Percentiles rank a stretch among this genome's conserved stretches.
Evolutionary conservation across 257 asterid species (phyloP).

Genomic region (Orobanche coerulescens): DNA sequence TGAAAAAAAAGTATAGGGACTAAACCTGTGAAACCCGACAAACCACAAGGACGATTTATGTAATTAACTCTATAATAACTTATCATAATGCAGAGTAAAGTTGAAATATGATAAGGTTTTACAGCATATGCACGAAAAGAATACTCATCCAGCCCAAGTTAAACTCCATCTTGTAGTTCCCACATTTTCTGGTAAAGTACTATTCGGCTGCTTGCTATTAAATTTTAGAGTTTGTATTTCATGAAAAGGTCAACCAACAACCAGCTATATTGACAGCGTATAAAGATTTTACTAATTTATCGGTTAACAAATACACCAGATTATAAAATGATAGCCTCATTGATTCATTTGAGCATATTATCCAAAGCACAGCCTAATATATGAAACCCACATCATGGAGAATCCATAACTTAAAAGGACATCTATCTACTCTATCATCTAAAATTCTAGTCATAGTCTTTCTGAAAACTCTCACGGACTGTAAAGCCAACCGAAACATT

Average conservation of each 20-base stretch:
- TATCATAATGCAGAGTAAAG: constrained; percentile 2
- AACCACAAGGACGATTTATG: no score
- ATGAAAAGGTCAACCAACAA: background rate
- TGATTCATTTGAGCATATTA: background rate
- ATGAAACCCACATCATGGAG: background rate
- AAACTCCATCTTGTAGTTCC: no score
- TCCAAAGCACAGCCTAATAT: constrained; percentile 5
- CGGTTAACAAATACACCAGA: background rate
- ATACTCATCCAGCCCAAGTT: background rate
- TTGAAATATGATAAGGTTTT: background rate
- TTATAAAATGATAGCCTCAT: no score
- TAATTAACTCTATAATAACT: no score
- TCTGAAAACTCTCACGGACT: background rate
- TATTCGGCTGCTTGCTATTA: background rate
- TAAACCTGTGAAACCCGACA: no score
- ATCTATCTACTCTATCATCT: background rate
- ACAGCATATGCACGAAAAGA: background rate
- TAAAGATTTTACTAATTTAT: background rate
- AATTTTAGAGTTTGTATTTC: background rate
- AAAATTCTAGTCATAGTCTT: background rate
- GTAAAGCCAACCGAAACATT: constrained; percentile 6
- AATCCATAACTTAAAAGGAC: no score
- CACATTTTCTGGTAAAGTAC: background rate
- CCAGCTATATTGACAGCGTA: background rate
- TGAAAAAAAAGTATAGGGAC: no score